Conservation (phyloP, 495 filamentous ascomycete species). For the Jackrogersella minutella region DNA sequence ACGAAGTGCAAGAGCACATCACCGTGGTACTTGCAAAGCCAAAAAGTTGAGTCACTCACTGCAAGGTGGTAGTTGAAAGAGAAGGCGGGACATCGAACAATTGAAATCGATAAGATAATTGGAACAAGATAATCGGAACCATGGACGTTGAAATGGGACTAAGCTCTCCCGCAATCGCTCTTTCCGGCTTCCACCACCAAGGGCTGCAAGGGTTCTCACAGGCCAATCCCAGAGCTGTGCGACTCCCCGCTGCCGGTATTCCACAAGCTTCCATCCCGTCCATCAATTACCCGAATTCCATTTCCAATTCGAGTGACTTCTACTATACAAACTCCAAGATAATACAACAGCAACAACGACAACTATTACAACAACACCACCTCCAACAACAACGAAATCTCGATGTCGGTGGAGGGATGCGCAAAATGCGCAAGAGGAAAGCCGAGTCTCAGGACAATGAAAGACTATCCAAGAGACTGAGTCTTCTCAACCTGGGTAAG, state of each 20-base stretch:
- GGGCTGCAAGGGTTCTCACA: not conserved
- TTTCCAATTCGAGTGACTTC: slow-evolving; percentile 3
- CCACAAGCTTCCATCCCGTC: slow-evolving; percentile 28
- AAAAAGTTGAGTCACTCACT: not conserved
- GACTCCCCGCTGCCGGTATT: slow-evolving; percentile 19
- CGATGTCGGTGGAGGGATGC: slow-evolving; percentile 43
- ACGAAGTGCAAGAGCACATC: not conserved
- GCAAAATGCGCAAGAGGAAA: slow-evolving; percentile 59
- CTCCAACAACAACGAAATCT: slow-evolving; percentile 13
- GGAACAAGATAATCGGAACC: not conserved
- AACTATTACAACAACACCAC: slow-evolving; percentile 8
- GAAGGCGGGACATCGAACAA: too few relatives aligned
- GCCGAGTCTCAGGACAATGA: slow-evolving; percentile 61
- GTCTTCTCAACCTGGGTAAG: slow-evolving; percentile 81
- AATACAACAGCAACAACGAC: slow-evolving; percentile 8
- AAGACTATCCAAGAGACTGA: slow-evolving; percentile 79
- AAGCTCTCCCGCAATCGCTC: slow-evolving; percentile 20
- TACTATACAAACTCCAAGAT: slow-evolving; percentile 10
- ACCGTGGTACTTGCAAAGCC: not conserved
- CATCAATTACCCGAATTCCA: slow-evolving; percentile 9
- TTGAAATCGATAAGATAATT: slow-evolving; percentile 16
- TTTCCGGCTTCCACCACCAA: slow-evolving; percentile 13
- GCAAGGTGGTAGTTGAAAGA: not conserved
- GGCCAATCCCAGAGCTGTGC: slow-evolving; percentile 33
- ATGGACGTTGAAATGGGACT: slow-evolving; percentile 40